These are phyloP conservation scores for Trichoderma koningii DNA, from an alignment of 2,329 filamentous ascomycete genomes.

Conservation along the genomic window DNA sequence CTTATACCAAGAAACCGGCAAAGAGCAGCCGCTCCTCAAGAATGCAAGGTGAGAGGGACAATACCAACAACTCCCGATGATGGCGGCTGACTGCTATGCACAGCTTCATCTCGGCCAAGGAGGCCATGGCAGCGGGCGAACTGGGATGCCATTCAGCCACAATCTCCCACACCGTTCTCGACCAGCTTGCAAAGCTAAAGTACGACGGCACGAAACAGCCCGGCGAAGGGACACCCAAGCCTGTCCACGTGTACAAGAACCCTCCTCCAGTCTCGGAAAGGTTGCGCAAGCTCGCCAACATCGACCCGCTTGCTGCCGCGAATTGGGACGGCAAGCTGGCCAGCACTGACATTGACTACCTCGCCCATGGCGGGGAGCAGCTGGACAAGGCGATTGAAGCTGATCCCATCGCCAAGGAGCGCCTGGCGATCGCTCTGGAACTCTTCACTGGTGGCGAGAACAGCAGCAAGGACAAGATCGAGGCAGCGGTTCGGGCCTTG, in stretches of 20 bases:
- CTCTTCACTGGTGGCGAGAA: constrained; percentile 46
- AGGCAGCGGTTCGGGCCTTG: constrained; percentile 33
- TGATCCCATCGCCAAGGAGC: constrained; percentile 42
- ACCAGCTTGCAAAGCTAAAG: constrained; percentile 43
- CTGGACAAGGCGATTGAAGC: constrained; percentile 47
- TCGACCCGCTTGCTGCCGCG: constrained; percentile 45
- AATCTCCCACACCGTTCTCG: constrained; percentile 35
- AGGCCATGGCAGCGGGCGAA: constrained; percentile 50
- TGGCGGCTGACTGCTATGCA: background rate
- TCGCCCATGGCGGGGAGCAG: constrained; percentile 47
- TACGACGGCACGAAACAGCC: constrained; percentile 44
- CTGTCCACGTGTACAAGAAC: constrained; percentile 43
- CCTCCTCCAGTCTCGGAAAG: constrained; percentile 39
- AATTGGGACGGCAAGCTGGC: constrained; percentile 45
- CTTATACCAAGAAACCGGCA: constrained; percentile 50
- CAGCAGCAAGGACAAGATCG: constrained; percentile 43
- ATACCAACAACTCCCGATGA: background rate
- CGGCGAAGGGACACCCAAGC: constrained; percentile 44
- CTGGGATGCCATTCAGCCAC: constrained; percentile 44
- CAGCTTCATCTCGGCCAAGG: constrained; percentile 47
- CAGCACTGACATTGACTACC: constrained; percentile 48
- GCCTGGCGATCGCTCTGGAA: constrained; percentile 44
- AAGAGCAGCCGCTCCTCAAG: constrained; percentile 51
- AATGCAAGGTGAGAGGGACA: constrained; percentile 42
- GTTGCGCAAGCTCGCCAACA: constrained; percentile 40